A percentile compares a stretch with the other conserved stretches of the same genome.
Conservation (phyloP, 129 eudicot genomes). For the Arctium minus region DNA sequence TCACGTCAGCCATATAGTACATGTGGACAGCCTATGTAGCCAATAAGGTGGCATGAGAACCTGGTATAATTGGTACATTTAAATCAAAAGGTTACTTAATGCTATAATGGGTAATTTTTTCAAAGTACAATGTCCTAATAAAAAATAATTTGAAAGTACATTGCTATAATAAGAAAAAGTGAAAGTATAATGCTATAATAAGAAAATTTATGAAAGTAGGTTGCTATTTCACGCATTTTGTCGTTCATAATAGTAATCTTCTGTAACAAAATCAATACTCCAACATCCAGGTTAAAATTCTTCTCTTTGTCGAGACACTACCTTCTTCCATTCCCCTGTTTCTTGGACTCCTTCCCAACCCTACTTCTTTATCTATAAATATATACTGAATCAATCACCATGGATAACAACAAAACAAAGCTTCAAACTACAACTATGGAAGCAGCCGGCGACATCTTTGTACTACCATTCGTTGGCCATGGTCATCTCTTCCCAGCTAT, state of each 20-base stretch:
- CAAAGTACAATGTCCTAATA: no score
- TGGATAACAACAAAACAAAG: conserved; percentile 25
- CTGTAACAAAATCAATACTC: background rate
- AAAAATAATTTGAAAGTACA: no score
- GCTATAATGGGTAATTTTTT: no score
- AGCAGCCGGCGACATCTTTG: conserved; percentile 42
- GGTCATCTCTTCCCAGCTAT: conserved; percentile 64
- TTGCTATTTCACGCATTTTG: no score
- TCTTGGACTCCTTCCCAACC: background rate
- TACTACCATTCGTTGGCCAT: conserved; percentile 64
- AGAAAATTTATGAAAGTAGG: no score
- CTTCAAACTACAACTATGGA: conserved; percentile 27
- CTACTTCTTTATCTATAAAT: background rate
- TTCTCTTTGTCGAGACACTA: background rate
- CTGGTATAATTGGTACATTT: no score
- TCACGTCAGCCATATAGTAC: no score
- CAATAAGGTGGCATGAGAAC: no score
- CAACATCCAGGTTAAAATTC: background rate
- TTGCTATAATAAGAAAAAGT: no score
- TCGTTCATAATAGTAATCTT: background rate
- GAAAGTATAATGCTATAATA: no score
- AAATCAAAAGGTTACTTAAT: no score
- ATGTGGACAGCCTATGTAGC: no score
- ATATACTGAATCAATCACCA: background rate
- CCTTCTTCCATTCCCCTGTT: background rate